phyloP scores from a whole-genome alignment of 306 rosid species.

The Leucaena leucocephala region DNA sequence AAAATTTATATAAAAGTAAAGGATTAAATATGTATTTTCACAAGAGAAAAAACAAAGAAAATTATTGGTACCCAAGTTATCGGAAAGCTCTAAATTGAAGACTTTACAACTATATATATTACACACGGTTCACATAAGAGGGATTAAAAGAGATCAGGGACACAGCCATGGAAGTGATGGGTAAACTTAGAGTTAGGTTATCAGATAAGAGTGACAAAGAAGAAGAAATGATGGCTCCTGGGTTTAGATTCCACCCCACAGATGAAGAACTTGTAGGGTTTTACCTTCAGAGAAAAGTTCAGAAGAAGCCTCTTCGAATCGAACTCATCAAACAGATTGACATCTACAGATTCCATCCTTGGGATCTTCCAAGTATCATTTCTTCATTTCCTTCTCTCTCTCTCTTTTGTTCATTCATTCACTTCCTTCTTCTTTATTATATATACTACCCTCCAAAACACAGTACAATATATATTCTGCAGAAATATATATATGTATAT shows the following conservation, averaged over 20 bases:
- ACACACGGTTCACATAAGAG: not conserved
- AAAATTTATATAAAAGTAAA: too few species aligned
- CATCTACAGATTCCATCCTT: conserved; percentile 91
- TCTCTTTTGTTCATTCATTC: not conserved
- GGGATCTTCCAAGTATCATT: conserved; percentile 95
- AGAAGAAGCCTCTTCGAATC: conserved; percentile 63
- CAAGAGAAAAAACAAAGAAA: too few species aligned
- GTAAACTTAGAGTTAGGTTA: not conserved
- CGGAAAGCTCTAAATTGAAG: too few species aligned
- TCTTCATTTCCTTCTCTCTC: not conserved
- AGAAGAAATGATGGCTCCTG: conserved; percentile 63
- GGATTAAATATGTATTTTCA: too few species aligned
- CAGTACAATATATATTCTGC: not conserved
- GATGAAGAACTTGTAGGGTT: conserved; percentile 95
- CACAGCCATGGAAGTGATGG: conserved; percentile 45
- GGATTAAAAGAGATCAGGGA: not conserved
- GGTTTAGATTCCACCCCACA: conserved; percentile 91
- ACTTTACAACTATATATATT: too few species aligned
- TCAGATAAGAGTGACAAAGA: not conserved
- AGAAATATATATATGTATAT: too few species aligned
- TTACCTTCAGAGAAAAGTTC: conserved; percentile 71
- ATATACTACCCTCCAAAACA: too few species aligned
- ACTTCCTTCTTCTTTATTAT: not conserved
- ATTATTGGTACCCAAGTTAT: too few species aligned
- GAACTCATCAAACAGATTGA: conserved; percentile 90